phyloP scores from a whole-genome alignment of 345 rosid genomes.

The Raphanus raphanistrum region DNA sequence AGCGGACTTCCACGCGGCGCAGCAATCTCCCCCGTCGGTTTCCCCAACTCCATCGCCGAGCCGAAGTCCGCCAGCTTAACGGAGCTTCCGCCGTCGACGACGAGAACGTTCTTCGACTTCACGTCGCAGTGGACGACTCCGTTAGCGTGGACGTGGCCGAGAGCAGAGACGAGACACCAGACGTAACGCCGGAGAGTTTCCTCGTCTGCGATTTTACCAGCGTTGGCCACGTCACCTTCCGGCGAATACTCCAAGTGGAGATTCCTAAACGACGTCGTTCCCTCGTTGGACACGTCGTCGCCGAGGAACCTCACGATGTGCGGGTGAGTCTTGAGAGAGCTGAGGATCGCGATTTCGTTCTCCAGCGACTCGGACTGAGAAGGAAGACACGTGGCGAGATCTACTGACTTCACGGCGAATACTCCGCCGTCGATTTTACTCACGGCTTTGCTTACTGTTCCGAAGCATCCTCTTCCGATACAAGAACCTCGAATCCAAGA shows the following conservation, averaged over 20 bases:
- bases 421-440: constrained; percentile 41
- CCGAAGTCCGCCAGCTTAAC: constrained; percentile 84
- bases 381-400: constrained; percentile 40
- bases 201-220: constrained; percentile 26
- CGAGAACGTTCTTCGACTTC: constrained; percentile 62
- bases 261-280: constrained; percentile 47
- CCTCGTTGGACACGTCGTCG: constrained; percentile 50
- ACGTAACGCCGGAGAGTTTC: constrained; percentile 47
- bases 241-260: constrained; percentile 67
- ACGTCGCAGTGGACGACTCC: constrained; percentile 83
- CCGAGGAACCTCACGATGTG: constrained; percentile 52
- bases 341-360: constrained; percentile 57
- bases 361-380: constrained; percentile 49
- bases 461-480: constrained; percentile 65
- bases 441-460: constrained; percentile 50
- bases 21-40: background rate
- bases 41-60: constrained; percentile 41
- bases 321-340: constrained; percentile 49
- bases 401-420: constrained; percentile 68
- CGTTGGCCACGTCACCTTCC: constrained; percentile 60
- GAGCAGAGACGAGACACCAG: constrained; percentile 60
- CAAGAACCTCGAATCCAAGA: constrained; percentile 58
- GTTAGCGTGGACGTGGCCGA: constrained; percentile 51
- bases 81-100: constrained; percentile 35
- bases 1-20: constrained; percentile 80